phyloP scores from a whole-genome alignment of 116 monocot genomes.

The Cymodocea nodosa region DNA sequence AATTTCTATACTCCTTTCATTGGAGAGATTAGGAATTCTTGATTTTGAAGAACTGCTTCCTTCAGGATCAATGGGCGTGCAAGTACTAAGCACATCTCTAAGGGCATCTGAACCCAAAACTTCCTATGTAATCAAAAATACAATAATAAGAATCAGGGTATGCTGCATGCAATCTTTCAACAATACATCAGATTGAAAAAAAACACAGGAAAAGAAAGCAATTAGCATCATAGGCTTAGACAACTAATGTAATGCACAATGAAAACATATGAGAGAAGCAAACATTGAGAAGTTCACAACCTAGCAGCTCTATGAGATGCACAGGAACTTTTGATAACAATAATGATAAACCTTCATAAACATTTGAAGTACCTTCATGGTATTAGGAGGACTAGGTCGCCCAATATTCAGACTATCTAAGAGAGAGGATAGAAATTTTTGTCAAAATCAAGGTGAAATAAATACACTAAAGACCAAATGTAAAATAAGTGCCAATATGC shows the following conservation, averaged over 20 bases:
- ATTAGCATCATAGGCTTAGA: background rate
- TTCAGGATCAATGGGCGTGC: conserved; percentile 34
- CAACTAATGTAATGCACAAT: background rate
- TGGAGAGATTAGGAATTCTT: conserved; percentile 20
- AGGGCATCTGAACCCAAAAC: conserved; percentile 12
- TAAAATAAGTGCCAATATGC: no score
- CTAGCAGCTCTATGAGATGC: background rate
- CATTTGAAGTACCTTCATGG: conserved; percentile 24
- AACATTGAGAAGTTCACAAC: no score
- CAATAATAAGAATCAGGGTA: background rate
- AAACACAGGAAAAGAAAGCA: background rate
- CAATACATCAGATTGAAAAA: no score
- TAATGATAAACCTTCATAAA: background rate
- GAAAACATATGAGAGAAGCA: background rate
- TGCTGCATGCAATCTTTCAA: no score
- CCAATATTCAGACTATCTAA: conserved; percentile 19
- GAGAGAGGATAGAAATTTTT: conserved; percentile 8
- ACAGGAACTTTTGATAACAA: background rate
- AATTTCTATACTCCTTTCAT: conserved; percentile 19
- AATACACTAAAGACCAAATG: background rate
- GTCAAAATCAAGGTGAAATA: background rate
- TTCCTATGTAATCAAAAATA: conserved; percentile 18
- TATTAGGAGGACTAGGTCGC: conserved; percentile 8
- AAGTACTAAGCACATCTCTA: conserved; percentile 28
- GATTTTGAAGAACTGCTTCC: conserved; percentile 71